Evolutionary conservation across 352 stramenopile species (phyloP), one percentile per base, ranked within the genome.

Genomic region (Phytophthora parvispora): DNA sequence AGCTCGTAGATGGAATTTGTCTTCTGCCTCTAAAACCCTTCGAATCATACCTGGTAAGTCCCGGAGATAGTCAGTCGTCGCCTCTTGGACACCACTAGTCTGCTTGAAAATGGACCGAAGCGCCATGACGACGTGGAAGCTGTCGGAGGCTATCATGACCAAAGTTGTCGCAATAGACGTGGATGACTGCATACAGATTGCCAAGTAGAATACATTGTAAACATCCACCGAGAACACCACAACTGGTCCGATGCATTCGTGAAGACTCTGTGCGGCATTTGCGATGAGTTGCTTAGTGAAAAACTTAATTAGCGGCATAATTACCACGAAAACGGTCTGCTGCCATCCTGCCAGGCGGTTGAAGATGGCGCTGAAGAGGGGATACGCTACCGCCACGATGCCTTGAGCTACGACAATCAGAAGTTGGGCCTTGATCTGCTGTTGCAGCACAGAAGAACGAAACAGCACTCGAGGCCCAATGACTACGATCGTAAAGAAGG

Each of bases 301-400:
- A 15, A 60, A 36, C 36, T 60, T 60, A 10, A 60, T 49, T 12
- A 60, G n/a, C 16, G 59, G 59, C 25, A 65, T 43, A 0, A 61
- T 16, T 6, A 70, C 7, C 2, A 70, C 43, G 15, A 64, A 58
- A 20, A 32, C 48, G 27, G 59, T 49, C 22, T 70, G 63, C 1
- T 60, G 32, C 0, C 34, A 6, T 3, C 53, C 31, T 12, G 54
- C 29, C 0, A 61, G 32, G 6, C 36, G 48, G 32, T 31, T 60
- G 36, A 70, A 65, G 22, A 67, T 18, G 9, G 52, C 65, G 22
- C 25, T 72, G n/a, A 67, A 72, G 4, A 48, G 25, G 10, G 65
- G 65, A 28, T 72, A 72, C 7, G 54, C 28, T 9, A 72, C 40
- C 6, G 52, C 29, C 1, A 73, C 40, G 9, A 49, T 10, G 15